Evolutionary conservation across 352 stramenopile genomes (phyloP).

Genomic region (Phytophthora capsici): DNA sequence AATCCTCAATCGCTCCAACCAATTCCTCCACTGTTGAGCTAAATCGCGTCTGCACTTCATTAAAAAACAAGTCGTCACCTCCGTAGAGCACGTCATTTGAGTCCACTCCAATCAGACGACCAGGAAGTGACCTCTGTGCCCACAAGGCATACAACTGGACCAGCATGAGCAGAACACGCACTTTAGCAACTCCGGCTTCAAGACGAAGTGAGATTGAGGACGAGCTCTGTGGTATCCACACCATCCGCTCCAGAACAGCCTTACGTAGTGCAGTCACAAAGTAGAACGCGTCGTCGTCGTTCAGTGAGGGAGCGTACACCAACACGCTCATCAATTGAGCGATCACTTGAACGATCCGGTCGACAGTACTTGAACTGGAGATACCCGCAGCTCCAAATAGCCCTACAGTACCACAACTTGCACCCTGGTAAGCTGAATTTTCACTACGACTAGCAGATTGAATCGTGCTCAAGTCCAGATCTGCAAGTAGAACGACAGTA

Average conservation of each 20-base stretch:
- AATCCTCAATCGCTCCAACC: constrained; percentile 52
- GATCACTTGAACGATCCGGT: constrained; percentile 45
- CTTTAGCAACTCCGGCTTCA: constrained; percentile 26
- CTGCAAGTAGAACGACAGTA: constrained; percentile 77
- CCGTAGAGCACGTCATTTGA: constrained; percentile 90
- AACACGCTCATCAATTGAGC: constrained; percentile 66
- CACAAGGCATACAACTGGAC: constrained; percentile 69
- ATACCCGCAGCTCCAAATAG: constrained; percentile 19
- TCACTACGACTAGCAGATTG: neutral
- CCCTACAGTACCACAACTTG: constrained; percentile 7
- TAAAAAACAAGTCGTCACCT: constrained; percentile 57
- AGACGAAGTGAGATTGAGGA: constrained; percentile 23
- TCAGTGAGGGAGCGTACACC: constrained; percentile 78
- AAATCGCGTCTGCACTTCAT: constrained; percentile 57
- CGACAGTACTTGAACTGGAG: constrained; percentile 7
- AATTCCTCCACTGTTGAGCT: constrained; percentile 59
- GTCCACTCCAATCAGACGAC: constrained; percentile 58
- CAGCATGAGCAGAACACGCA: constrained; percentile 52
- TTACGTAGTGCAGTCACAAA: constrained; percentile 81
- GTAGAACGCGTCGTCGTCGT: constrained; percentile 88
- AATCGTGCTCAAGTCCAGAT: constrained; percentile 49
- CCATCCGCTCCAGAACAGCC: constrained; percentile 62
- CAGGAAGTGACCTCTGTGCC: constrained; percentile 53
- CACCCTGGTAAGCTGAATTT: neutral
- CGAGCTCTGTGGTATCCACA: constrained; percentile 20